Conservation (phyloP, 345 rosid genomes). For the Sonneratia caseolaris region DNA sequence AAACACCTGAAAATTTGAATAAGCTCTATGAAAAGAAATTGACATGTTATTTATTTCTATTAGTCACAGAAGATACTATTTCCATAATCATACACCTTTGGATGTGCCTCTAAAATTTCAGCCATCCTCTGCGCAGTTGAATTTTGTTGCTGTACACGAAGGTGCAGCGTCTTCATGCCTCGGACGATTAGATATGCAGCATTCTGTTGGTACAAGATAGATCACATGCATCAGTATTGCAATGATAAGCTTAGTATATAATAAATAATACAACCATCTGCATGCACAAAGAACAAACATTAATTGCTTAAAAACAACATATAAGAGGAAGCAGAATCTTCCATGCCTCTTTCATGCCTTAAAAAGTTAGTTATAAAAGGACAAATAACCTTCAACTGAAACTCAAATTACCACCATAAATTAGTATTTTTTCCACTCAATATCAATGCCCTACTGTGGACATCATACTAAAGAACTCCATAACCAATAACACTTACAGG, state of each 20-base stretch:
- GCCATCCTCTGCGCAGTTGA: slow-evolving; percentile 91
- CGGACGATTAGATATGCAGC: slow-evolving; percentile 89
- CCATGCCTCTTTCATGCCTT: too few species aligned
- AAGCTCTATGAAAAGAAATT: too few species aligned
- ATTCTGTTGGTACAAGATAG: slow-evolving; percentile 35
- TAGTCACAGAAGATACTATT: too few species aligned
- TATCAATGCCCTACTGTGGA: too few species aligned
- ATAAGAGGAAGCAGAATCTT: too few species aligned
- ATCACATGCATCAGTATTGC: neutral
- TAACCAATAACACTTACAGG: slow-evolving; percentile 45
- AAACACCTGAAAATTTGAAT: too few species aligned
- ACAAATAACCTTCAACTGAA: neutral
- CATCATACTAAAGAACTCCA: neutral
- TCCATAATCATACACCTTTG: slow-evolving; percentile 53
- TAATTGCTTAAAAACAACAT: too few species aligned
- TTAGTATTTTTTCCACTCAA: neutral
- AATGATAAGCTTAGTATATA: neutral
- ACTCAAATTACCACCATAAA: neutral
- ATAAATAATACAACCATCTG: neutral
- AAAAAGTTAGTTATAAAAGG: too few species aligned
- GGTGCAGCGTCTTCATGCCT: slow-evolving; percentile 99
- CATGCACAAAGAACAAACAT: neutral
- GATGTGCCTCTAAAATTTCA: slow-evolving; percentile 99
- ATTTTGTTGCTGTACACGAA: slow-evolving; percentile 97
- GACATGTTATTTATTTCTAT: too few species aligned